Base-by-base conservation (phyloP, 495 filamentous ascomycete genomes). In the Neurospora sp. region DNA sequence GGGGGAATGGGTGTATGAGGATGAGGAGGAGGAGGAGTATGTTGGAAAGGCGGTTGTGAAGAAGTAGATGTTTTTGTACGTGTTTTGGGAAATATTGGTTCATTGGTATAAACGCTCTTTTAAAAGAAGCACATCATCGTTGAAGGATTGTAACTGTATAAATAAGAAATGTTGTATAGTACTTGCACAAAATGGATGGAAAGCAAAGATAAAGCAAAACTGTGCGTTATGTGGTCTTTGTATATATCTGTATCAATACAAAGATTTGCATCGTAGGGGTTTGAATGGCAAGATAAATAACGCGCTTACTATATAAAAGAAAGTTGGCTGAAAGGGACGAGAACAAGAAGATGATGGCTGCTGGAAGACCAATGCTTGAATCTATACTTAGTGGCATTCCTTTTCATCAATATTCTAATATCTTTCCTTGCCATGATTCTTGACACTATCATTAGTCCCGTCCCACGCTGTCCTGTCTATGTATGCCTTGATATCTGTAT, bases 1-100 rank as follows among this genome's bases (percentile, higher is more conserved):
- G 38, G 83, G 83, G 48, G 84, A 84, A 68, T 79, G 80, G 45
- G 79, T 76, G 77, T 76, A 79, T 69, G 84, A 84, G 39, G 86
- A 86, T 40, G 83, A 85, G 40, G 85, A 84, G 53, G 76, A 80
- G 27, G 27, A 31, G 70, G 80, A 85, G 40, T 84, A 83, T 14
- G 45, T 20, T 53, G 45, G 40, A 22, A 71, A 75, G 31, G 75
- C 76, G n/a, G 76, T 35, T 10, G 31, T 31, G 73, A 75, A 8
- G 72, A 70, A 27, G 69, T 39, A 59, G 41, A 65, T 37, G 27
- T 65, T 9, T 35, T 65, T 16, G 22, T 59, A 59, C 4, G n/a
- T 48, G 44, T 2, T 35, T 35, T 35, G 10, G 53, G 27, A 27
- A 18, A 35, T 48, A 1, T 31, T 9, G 53, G 53, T 18, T 65